phyloP scores from a whole-genome alignment of 2,329 filamentous ascomycete genomes.

The Hymenoscyphus fraxineus region DNA sequence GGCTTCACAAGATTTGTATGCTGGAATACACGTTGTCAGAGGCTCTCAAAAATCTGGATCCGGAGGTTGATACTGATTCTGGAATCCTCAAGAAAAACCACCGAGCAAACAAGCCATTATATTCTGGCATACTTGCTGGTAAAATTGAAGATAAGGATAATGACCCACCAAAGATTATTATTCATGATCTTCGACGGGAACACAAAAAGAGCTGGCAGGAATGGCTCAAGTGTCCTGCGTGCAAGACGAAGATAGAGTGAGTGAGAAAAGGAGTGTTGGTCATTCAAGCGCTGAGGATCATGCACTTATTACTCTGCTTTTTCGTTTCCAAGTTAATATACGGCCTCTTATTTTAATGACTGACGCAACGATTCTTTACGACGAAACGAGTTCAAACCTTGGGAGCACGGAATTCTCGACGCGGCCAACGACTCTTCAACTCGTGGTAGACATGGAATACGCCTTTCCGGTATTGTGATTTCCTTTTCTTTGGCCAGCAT shows the following conservation, averaged over 20 bases:
- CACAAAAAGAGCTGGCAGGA: constrained; percentile 22
- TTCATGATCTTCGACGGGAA: constrained; percentile 24
- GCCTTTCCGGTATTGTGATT: background rate
- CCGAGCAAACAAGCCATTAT: constrained; percentile 20
- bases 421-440: background rate
- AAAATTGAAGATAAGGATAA: constrained; percentile 17
- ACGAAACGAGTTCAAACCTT: background rate
- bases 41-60: constrained; percentile 29
- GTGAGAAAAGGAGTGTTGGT: background rate
- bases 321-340: background rate
- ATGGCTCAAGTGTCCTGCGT: constrained; percentile 28
- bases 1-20: constrained; percentile 38
- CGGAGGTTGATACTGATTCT: constrained; percentile 13
- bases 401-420: background rate
- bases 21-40: constrained; percentile 25
- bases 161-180: constrained; percentile 19
- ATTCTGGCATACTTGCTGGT: constrained; percentile 26
- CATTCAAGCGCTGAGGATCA: constrained; percentile 4
- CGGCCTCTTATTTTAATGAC: background rate
- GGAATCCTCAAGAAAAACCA: constrained; percentile 17
- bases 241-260: constrained; percentile 25
- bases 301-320: background rate
- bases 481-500: background rate
- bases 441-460: background rate
- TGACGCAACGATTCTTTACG: background rate